These are phyloP conservation scores for Pseudopyrenochaeta lycopersici DNA, from an alignment of 2,329 filamentous ascomycete genomes.

Conservation along the genomic window DNA sequence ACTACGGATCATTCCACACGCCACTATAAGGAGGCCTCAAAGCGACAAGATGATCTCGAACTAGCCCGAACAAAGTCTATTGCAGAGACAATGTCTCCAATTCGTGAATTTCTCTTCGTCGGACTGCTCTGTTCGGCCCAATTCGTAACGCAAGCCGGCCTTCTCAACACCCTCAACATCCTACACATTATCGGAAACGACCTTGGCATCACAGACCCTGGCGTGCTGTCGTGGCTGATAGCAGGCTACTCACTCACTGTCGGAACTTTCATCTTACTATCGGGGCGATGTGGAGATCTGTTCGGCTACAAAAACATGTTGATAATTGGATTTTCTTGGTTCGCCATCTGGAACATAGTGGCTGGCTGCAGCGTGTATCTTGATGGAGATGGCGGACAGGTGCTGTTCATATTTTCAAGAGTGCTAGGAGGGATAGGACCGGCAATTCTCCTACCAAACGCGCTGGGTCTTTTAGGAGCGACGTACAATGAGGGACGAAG, in stretches of 20 bases:
- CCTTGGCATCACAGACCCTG: slow-evolving; percentile 50
- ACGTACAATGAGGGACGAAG: slow-evolving; percentile 65
- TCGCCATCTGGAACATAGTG: slow-evolving; percentile 58
- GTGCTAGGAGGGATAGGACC: slow-evolving; percentile 64
- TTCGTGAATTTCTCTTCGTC: slow-evolving; percentile 37
- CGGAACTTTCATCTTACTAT: slow-evolving; percentile 61
- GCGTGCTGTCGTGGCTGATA: slow-evolving; percentile 59
- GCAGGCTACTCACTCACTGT: slow-evolving; percentile 60
- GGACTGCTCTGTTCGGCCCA: slow-evolving; percentile 36
- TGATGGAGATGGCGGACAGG: slow-evolving; percentile 27
- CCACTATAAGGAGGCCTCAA: background rate
- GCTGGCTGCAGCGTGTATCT: slow-evolving; percentile 56
- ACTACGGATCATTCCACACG: background rate
- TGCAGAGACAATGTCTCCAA: slow-evolving; percentile 28
- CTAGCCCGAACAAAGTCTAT: slow-evolving; percentile 30
- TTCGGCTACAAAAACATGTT: slow-evolving; percentile 61
- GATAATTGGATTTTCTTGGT: slow-evolving; percentile 60
- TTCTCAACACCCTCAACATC: slow-evolving; percentile 50
- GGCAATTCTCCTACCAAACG: slow-evolving; percentile 70
- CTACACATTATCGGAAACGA: slow-evolving; percentile 54
- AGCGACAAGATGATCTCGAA: slow-evolving; percentile 14
- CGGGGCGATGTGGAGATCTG: slow-evolving; percentile 60
- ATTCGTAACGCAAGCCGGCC: slow-evolving; percentile 53
- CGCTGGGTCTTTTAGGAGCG: slow-evolving; percentile 67
- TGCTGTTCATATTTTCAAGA: slow-evolving; percentile 49